Evolutionary conservation across 75 land plant genomes (phyloP).

Genomic region (Gnetum montanum): DNA sequence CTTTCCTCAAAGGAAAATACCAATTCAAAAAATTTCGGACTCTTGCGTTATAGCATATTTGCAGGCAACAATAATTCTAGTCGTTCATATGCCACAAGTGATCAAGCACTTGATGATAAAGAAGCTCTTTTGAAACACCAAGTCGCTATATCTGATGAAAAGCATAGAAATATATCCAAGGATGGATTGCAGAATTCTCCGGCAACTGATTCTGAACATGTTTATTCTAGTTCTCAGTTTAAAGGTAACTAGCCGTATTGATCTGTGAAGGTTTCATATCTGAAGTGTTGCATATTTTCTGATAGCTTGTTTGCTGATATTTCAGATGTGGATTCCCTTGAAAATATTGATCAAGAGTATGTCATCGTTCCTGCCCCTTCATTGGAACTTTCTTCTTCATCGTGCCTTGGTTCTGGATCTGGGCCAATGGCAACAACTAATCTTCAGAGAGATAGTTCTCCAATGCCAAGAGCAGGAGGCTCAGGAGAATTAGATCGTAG

Average conservation of each 20-base stretch:
- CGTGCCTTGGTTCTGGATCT: slow-evolving; percentile 34
- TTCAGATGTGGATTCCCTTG: slow-evolving; percentile 60
- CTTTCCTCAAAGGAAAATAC: slow-evolving; percentile 10
- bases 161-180: neutral
- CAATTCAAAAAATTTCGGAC: slow-evolving; percentile 5
- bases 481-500: too few species aligned
- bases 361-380: slow-evolving; percentile 75
- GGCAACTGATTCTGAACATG: neutral
- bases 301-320: too few species aligned
- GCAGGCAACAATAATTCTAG: slow-evolving; percentile 1
- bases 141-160: neutral
- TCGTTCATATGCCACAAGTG: neutral
- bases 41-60: neutral
- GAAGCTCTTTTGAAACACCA: neutral
- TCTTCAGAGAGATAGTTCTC: too few species aligned
- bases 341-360: slow-evolving; percentile 80
- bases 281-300: neutral
- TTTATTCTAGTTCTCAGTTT: neutral
- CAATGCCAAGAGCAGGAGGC: too few species aligned
- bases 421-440: slow-evolving; percentile 52
- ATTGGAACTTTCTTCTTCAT: slow-evolving; percentile 40
- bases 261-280: too few species aligned
- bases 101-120: neutral
- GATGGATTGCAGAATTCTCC: neutral
- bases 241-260: slow-evolving; percentile 2